These are phyloP conservation scores for Alternaria sp. DNA, from an alignment of 2,329 filamentous ascomycete species.

Conservation along the genomic window DNA sequence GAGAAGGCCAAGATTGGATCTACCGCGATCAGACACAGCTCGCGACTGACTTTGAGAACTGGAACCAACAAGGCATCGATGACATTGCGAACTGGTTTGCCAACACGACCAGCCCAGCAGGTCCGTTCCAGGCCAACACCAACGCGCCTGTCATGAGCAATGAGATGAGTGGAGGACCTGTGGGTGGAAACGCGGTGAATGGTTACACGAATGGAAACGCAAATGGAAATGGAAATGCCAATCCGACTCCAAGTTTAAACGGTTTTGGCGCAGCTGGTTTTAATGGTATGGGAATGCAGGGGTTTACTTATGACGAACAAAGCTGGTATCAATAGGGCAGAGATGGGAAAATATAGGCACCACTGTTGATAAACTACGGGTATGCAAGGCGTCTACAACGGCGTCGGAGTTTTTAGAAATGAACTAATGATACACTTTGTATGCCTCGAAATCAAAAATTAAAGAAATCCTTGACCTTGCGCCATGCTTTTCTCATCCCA, in stretches of 20 bases:
- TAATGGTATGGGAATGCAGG: conserved; percentile 26
- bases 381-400: neutral
- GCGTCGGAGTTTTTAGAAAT: neutral
- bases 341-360: neutral
- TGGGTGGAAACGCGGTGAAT: conserved; percentile 19
- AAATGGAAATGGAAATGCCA: conserved; percentile 8
- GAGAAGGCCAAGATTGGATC: conserved; percentile 70
- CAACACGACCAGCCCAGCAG: conserved; percentile 25
- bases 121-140: conserved; percentile 9
- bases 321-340: conserved; percentile 34
- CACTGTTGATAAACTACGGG: neutral
- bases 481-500: conserved; percentile 1
- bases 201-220: conserved; percentile 22
- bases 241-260: conserved; percentile 5
- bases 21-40: conserved; percentile 69
- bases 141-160: conserved; percentile 7
- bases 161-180: conserved; percentile 30
- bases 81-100: conserved; percentile 46
- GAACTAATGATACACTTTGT: neutral
- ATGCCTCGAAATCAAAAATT: neutral
- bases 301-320: conserved; percentile 37
- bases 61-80: conserved; percentile 53
- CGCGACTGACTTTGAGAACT: conserved; percentile 70
- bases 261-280: conserved; percentile 14
- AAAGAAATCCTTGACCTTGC: neutral